Evolutionary conservation across 2,329 filamentous ascomycete genomes (phyloP).

Genomic region (Talaromyces amestolkiae): DNA sequence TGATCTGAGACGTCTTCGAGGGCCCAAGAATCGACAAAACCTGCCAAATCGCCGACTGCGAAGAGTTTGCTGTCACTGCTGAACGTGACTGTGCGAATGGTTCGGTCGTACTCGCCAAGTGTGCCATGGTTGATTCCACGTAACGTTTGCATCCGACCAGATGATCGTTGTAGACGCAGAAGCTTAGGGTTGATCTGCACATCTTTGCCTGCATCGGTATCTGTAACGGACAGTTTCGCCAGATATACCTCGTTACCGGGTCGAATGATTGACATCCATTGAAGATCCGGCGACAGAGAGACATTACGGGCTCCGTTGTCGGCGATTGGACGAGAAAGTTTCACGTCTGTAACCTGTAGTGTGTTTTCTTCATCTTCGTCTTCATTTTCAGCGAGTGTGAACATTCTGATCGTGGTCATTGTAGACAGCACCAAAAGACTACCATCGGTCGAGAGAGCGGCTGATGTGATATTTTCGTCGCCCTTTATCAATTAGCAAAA

Average conservation of each 20-base stretch:
- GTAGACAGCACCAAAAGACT: slow-evolving; percentile 75
- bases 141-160: slow-evolving; percentile 24
- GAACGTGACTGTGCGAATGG: slow-evolving; percentile 72
- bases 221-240: slow-evolving; percentile 45
- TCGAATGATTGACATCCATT: slow-evolving; percentile 53
- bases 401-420: slow-evolving; percentile 70
- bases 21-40: slow-evolving; percentile 84
- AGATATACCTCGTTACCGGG: slow-evolving; percentile 60
- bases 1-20: slow-evolving; percentile 54
- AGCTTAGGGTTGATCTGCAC: slow-evolving; percentile 40
- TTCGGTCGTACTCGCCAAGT: slow-evolving; percentile 72
- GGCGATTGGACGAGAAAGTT: slow-evolving; percentile 58
- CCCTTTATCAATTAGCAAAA: slow-evolving; percentile 45
- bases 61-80: slow-evolving; percentile 77
- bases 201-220: slow-evolving; percentile 40
- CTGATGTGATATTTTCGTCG: slow-evolving; percentile 79
- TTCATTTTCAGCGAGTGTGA: slow-evolving; percentile 58
- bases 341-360: slow-evolving; percentile 68
- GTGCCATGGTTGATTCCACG: slow-evolving; percentile 60
- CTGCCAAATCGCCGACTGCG: slow-evolving; percentile 75
- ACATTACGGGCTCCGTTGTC: slow-evolving; percentile 66
- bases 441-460: slow-evolving; percentile 68
- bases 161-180: slow-evolving; percentile 11
- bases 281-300: slow-evolving; percentile 47
- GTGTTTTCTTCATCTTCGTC: slow-evolving; percentile 55